A percentile compares a stretch with the other conserved stretches of the same genome.
Conservation (phyloP, 441 rosid species). For the Flueggea neowawraea region DNA sequence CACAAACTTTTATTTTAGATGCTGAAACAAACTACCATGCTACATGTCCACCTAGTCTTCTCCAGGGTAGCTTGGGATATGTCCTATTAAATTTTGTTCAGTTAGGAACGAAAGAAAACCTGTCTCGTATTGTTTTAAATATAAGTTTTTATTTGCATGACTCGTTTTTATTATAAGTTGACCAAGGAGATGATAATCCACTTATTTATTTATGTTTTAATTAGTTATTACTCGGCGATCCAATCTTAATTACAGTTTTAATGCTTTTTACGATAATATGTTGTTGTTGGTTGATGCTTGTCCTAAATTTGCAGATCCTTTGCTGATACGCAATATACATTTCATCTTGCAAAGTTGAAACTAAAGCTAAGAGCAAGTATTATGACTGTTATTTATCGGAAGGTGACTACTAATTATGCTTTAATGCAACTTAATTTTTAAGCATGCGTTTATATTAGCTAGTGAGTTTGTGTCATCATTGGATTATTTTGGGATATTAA, state of each 20-base stretch:
- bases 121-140: too few relatives aligned
- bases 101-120: too few relatives aligned
- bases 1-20: neutral
- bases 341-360: constrained; percentile 73
- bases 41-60: too few relatives aligned
- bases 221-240: neutral
- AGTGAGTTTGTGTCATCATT: neutral
- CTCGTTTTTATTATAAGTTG: too few relatives aligned
- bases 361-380: constrained; percentile 86
- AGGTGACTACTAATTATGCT: constrained; percentile 41
- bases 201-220: neutral
- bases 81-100: too few relatives aligned
- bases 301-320: constrained; percentile 74
- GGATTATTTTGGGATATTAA: neutral
- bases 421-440: neutral
- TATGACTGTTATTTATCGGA: constrained; percentile 74
- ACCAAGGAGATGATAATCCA: too few relatives aligned
- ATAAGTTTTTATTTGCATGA: too few relatives aligned
- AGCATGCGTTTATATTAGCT: neutral
- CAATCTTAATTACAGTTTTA: neutral
- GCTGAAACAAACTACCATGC: too few relatives aligned
- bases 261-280: neutral
- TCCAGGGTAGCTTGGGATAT: too few relatives aligned
- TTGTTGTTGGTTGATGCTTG: neutral
- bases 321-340: constrained; percentile 83